Evolutionary conservation across 306 rosid species (phyloP).

Genomic region (Fragaria nilgerrensis): DNA sequence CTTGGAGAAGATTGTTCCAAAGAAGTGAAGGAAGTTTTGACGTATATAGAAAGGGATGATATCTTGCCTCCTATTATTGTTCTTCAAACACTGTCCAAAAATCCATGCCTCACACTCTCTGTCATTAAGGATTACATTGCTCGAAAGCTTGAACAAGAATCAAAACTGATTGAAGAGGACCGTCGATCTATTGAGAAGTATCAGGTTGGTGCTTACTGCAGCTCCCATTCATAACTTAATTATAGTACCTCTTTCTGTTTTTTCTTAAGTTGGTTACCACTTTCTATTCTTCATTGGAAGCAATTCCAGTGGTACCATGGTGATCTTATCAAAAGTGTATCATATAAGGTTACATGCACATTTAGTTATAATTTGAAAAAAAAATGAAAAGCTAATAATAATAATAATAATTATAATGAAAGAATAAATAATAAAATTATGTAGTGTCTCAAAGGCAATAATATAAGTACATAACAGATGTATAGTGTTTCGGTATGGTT

Average conservation of each 20-base stretch:
- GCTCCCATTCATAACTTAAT: constrained; percentile 12
- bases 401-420: too few species aligned
- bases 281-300: not conserved
- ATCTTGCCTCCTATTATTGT: constrained; percentile 94
- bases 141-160: constrained; percentile 92
- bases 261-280: constrained; percentile 7
- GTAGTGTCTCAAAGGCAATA: too few species aligned
- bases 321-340: not conserved
- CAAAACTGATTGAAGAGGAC: constrained; percentile 90
- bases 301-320: not conserved
- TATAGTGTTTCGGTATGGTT: not conserved
- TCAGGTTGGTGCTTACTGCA: constrained; percentile 58
- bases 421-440: not conserved
- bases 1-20: constrained; percentile 98
- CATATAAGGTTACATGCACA: not conserved
- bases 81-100: constrained; percentile 84
- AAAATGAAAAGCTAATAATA: not conserved
- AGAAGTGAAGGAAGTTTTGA: constrained; percentile 95
- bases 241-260: constrained; percentile 6
- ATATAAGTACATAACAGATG: not conserved
- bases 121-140: constrained; percentile 95
- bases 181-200: constrained; percentile 82
- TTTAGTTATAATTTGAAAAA: not conserved
- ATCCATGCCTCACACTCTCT: constrained; percentile 90
- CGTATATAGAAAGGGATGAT: constrained; percentile 87